A percentile compares a stretch with the other conserved stretches of the same genome.
phyloP scores from a whole-genome alignment of 2,329 filamentous ascomycete genomes.

The Ophiognomonia clavigignenti-juglandacearum region DNA sequence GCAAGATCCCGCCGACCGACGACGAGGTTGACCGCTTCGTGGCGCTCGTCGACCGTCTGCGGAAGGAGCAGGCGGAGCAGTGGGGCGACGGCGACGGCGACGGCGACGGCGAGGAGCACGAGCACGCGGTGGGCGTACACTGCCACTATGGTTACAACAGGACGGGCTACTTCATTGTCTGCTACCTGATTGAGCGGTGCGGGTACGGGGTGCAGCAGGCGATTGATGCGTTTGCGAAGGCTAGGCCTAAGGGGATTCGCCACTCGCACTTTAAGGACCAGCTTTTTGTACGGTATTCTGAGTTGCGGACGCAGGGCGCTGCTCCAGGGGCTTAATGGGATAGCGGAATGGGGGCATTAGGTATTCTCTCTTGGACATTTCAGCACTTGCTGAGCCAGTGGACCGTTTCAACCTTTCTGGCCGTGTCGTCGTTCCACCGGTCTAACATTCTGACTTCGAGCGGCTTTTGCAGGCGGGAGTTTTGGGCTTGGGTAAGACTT shows the following conservation, averaged over 20 bases:
- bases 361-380: too few relatives aligned
- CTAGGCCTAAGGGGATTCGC: constrained; percentile 76
- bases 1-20: constrained; percentile 73
- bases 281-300: constrained; percentile 71
- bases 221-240: constrained; percentile 69
- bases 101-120: too few relatives aligned
- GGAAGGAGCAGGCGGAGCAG: constrained; percentile 48
- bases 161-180: constrained; percentile 85
- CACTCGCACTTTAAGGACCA: constrained; percentile 87
- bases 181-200: constrained; percentile 81
- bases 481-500: too few relatives aligned
- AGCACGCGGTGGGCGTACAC: constrained; percentile 71
- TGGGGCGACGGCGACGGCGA: too few relatives aligned
- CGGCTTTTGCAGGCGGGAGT: too few relatives aligned
- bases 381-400: too few relatives aligned
- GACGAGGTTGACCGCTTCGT: constrained; percentile 51
- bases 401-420: too few relatives aligned
- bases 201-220: constrained; percentile 70
- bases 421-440: too few relatives aligned
- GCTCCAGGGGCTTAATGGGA: too few relatives aligned
- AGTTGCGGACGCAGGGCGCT: constrained; percentile 11
- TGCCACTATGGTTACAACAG: constrained; percentile 97
- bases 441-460: too few relatives aligned
- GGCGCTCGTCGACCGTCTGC: constrained; percentile 53
- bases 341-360: too few relatives aligned